Evolutionary conservation across 495 filamentous ascomycete genomes (phyloP).

Genomic region (Penicillium canescens): DNA sequence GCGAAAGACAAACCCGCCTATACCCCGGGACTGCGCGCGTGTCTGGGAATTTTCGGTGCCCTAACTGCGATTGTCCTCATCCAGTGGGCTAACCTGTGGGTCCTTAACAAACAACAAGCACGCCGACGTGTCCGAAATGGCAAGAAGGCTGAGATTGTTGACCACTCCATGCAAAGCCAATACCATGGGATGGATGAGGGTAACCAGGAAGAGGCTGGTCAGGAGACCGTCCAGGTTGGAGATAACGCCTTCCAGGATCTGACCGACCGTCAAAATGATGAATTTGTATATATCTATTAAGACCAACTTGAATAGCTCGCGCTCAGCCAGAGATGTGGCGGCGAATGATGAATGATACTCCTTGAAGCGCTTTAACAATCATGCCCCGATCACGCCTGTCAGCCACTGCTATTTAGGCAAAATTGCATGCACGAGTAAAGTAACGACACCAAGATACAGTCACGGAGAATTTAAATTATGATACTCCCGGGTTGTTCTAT

Average conservation of each 20-base stretch:
- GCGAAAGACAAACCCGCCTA: slow-evolving; percentile 48
- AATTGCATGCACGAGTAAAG: no score
- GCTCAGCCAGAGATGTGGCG: no score
- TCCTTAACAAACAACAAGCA: slow-evolving; percentile 56
- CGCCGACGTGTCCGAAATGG: slow-evolving; percentile 54
- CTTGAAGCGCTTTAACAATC: no score
- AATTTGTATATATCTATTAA: slow-evolving; percentile 68
- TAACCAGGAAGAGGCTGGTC: slow-evolving; percentile 14
- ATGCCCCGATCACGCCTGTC: no score
- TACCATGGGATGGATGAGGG: slow-evolving; percentile 26
- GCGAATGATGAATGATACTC: no score
- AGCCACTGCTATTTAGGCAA: no score
- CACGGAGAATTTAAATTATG: no score
- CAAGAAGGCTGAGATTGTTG: slow-evolving; percentile 55
- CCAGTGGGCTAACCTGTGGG: slow-evolving; percentile 51
- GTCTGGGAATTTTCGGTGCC: slow-evolving; percentile 57
- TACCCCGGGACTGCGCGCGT: slow-evolving; percentile 53
- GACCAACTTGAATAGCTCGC: neutral
- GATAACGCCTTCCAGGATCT: slow-evolving; percentile 53
- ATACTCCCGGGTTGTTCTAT: no score
- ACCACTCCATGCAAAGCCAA: slow-evolving; percentile 54
- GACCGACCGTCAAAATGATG: slow-evolving; percentile 65
- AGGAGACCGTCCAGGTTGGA: slow-evolving; percentile 27
- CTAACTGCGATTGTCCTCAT: slow-evolving; percentile 48
- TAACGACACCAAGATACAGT: no score